These are phyloP conservation scores for Saprolegnia parasitica DNA, from an alignment of 352 stramenopile genomes.

Conservation along the genomic window DNA sequence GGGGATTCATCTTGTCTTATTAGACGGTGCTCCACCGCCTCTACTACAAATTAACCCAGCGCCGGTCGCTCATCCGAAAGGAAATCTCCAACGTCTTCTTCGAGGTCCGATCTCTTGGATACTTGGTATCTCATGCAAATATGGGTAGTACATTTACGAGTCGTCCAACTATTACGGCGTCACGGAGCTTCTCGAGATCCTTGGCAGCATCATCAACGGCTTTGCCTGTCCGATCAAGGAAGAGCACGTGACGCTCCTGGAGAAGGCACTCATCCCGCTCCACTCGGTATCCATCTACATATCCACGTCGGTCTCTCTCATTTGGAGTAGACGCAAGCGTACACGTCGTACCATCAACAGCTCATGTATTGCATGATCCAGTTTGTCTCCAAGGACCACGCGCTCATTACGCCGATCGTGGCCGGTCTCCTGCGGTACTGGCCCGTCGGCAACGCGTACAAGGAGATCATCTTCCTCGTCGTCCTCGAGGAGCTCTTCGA, in stretches of 20 bases:
- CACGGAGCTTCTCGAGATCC: conserved; percentile 80
- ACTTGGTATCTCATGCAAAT: background rate
- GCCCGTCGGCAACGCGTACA: conserved; percentile 83
- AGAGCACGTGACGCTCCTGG: conserved; percentile 79
- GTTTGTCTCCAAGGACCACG: conserved; percentile 86
- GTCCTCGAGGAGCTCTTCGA: conserved; percentile 87
- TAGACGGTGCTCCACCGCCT: conserved; percentile 70
- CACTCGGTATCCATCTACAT: conserved; percentile 41
- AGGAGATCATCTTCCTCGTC: conserved; percentile 86
- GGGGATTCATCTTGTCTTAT: background rate
- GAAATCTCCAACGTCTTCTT: conserved; percentile 86
- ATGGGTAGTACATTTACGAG: conserved; percentile 84
- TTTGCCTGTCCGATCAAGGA: conserved; percentile 87
- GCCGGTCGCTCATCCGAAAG: conserved; percentile 79
- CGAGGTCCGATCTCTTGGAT: conserved; percentile 32
- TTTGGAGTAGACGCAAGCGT: conserved; percentile 62
- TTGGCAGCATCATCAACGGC: conserved; percentile 86
- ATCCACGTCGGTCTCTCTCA: conserved; percentile 11
- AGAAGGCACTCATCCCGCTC: conserved; percentile 79
- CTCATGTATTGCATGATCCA: conserved; percentile 88
- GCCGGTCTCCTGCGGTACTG: conserved; percentile 76
- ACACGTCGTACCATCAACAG: conserved; percentile 85
- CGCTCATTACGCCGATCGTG: conserved; percentile 78
- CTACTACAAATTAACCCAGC: conserved; percentile 89
- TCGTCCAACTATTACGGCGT: conserved; percentile 84